Evolutionary conservation across 371 early-diverging fungal species (phyloP), one percentile per base, ranked within the genome.

Genomic region (Dichotomocladium elegans): DNA sequence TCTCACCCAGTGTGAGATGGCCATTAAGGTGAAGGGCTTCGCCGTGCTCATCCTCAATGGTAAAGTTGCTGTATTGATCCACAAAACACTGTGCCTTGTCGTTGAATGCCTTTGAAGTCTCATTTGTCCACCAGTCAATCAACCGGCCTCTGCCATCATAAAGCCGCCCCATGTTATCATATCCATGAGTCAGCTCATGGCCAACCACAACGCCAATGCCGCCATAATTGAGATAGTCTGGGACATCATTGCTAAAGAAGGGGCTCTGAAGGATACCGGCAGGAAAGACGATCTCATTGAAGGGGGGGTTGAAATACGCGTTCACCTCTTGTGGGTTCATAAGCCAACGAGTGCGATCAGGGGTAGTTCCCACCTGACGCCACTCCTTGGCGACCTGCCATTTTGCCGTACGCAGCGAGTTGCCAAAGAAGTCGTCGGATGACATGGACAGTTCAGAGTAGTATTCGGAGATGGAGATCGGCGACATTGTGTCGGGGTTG

Each of bases 101-200:
- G 28, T 82, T 66, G 52, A 88, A 88, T 27, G 68, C 67, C n/a
- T 54, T 35, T 8, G 61, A 44, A 0, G 87, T 72, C 12, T 60
- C 42, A 24, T 77, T 63, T 3, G 79, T 58, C 91, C 90, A 89
- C n/a, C n/a, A n/a, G n/a, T n/a, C n/a, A n/a, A n/a, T n/a, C 90
- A 90, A 90, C 45, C 73, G 54, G 2, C 55, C 60, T n/a, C n/a
- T n/a, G n/a, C n/a, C n/a, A n/a, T n/a, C n/a, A n/a, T n/a, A n/a
- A n/a, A n/a, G n/a, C n/a, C n/a, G n/a, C n/a, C n/a, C n/a, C n/a
- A n/a, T n/a, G n/a, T n/a, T n/a, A 59, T 83, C 82, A 51, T 81
- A 82, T 9, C 66, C 83, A 61, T 83, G 83, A 72, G 55, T 45
- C 7, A 60, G 34, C 12, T 60, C 48, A 10, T 47, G 57, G 19